phyloP scores from a whole-genome alignment of 768 basidiomycete species.

The Rickenella mellea region DNA sequence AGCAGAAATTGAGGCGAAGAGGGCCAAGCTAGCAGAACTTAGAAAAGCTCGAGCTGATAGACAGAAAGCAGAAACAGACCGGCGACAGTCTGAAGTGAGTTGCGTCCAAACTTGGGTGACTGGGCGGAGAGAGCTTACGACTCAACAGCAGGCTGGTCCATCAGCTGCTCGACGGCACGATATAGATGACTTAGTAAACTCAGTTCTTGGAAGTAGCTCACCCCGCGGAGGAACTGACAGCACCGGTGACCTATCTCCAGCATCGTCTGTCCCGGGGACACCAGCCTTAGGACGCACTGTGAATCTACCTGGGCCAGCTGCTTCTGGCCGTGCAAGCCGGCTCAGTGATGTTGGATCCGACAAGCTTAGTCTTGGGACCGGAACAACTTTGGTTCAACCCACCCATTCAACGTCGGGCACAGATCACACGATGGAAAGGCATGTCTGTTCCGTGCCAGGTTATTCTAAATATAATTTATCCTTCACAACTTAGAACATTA shows the following conservation, averaged over 20 bases:
- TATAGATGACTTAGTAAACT: slow-evolving; percentile 63
- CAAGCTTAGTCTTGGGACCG: slow-evolving; percentile 30
- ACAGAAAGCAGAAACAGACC: slow-evolving; percentile 43
- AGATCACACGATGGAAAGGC: slow-evolving; percentile 67
- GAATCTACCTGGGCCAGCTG: slow-evolving; percentile 24
- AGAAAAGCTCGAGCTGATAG: slow-evolving; percentile 68
- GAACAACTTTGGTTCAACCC: slow-evolving; percentile 36
- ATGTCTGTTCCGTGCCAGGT: slow-evolving; percentile 16
- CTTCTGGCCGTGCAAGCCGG: slow-evolving; percentile 59
- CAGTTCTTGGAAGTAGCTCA: slow-evolving; percentile 39
- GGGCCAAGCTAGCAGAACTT: slow-evolving; percentile 78
- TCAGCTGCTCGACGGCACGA: slow-evolving; percentile 38
- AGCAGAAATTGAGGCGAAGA: slow-evolving; percentile 83
- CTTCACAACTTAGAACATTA: slow-evolving; percentile 34
- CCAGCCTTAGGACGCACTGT: slow-evolving; percentile 36
- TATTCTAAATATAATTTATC: neutral
- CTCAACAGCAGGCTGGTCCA: slow-evolving; percentile 28
- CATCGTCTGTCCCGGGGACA: slow-evolving; percentile 63
- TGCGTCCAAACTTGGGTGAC: no score
- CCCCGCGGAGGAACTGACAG: slow-evolving; percentile 22
- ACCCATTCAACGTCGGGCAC: slow-evolving; percentile 38
- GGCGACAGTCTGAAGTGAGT: slow-evolving; percentile 18
- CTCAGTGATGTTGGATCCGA: slow-evolving; percentile 58
- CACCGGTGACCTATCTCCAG: slow-evolving; percentile 52
- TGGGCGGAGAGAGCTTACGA: no score